Conservation (phyloP, 306 rosid genomes). For the Coriaria nepalensis region DNA sequence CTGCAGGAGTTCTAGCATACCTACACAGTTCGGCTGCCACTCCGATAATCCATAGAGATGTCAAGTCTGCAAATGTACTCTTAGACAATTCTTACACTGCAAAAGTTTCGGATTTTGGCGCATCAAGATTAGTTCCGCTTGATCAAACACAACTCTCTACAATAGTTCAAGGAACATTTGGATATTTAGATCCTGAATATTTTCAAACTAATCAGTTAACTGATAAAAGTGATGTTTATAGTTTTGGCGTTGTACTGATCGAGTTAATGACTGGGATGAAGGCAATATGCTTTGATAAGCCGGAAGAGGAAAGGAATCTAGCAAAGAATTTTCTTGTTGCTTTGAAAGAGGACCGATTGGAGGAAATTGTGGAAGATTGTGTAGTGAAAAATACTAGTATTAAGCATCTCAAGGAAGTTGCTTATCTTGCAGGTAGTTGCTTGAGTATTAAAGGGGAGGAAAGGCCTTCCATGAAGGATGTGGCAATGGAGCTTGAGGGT, state of each 20-base stretch:
- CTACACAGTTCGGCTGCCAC: conserved; percentile 24
- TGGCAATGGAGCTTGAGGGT: conserved; percentile 34
- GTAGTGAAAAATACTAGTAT: conserved; percentile 10
- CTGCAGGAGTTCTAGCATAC: conserved; percentile 35
- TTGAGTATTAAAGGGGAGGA: conserved; percentile 31
- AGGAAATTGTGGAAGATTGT: conserved; percentile 21
- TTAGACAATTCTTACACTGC: conserved; percentile 18
- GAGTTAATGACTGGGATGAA: conserved; percentile 37
- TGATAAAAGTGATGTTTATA: conserved; percentile 37
- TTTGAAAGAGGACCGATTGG: conserved; percentile 19
- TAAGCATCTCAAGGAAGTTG: conserved; percentile 26
- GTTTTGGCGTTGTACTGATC: conserved; percentile 37
- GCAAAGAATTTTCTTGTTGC: conserved; percentile 22
- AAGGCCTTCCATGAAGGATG: conserved; percentile 47
- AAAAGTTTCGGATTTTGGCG: conserved; percentile 37
- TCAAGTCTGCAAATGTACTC: conserved; percentile 31
- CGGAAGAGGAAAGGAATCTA: conserved; percentile 17
- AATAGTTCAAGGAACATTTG: conserved; percentile 37
- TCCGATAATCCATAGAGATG: conserved; percentile 39
- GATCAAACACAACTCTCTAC: conserved; percentile 26
- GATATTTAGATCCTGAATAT: conserved; percentile 34
- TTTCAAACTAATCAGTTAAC: conserved; percentile 20
- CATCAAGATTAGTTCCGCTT: conserved; percentile 27
- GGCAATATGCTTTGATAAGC: conserved; percentile 11
- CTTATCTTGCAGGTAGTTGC: conserved; percentile 19